Evolutionary conservation across 352 stramenopile species (phyloP).

Genomic region (Phytophthora ramorum): DNA sequence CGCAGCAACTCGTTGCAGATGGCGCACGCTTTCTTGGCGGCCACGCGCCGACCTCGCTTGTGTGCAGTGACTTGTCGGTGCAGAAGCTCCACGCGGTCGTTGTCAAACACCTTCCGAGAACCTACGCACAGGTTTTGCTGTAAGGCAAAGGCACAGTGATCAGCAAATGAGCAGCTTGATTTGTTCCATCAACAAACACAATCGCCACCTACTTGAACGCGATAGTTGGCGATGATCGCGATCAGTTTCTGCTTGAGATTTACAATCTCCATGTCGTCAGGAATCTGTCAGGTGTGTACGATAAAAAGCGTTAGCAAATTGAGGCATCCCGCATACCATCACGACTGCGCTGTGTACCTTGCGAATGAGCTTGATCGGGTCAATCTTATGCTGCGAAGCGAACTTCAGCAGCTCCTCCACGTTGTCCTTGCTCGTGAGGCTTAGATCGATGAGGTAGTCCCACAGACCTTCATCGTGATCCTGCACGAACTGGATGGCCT

Average conservation of each 20-base stretch:
- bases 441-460: conserved; percentile 88
- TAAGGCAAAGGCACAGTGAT: neutral
- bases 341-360: conserved; percentile 50
- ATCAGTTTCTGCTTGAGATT: conserved; percentile 84
- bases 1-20: conserved; percentile 74
- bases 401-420: conserved; percentile 78
- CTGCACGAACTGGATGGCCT: conserved; percentile 86
- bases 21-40: conserved; percentile 60
- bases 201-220: conserved; percentile 63
- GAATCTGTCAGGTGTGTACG: conserved; percentile 53
- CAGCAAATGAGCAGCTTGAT: neutral
- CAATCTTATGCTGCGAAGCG: conserved; percentile 83
- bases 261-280: conserved; percentile 83
- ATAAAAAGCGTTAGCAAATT: conserved; percentile 1
- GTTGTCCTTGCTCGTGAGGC: conserved; percentile 77
- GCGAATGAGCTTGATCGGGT: conserved; percentile 84
- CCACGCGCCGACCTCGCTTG: conserved; percentile 69
- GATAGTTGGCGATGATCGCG: conserved; percentile 83
- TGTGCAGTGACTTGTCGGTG: conserved; percentile 68
- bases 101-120: conserved; percentile 83
- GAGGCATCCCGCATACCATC: neutral
- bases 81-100: conserved; percentile 74
- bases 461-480: conserved; percentile 78
- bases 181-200: neutral
- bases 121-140: conserved; percentile 83